Conservation (phyloP, 192 early-diverging fungal genomes). For the Entomortierella chlamydospora region DNA sequence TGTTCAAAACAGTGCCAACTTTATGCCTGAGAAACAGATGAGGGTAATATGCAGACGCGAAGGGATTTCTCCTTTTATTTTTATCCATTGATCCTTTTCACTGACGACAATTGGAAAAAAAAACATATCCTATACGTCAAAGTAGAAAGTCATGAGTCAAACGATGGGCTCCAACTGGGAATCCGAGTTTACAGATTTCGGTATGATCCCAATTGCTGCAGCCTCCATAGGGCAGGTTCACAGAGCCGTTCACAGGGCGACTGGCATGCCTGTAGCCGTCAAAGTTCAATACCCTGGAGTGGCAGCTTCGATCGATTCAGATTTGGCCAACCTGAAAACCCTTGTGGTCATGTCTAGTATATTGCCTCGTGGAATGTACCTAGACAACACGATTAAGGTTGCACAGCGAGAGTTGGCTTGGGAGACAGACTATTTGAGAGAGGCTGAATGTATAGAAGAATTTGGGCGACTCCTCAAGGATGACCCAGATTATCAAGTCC, state of each 20-base stretch:
- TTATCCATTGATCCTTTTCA: background rate
- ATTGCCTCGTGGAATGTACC: conserved; percentile 92
- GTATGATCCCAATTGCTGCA: conserved; percentile 90
- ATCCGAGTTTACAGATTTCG: conserved; percentile 73
- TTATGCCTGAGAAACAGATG: conserved; percentile 92
- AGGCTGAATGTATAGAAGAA: conserved; percentile 79
- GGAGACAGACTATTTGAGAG: conserved; percentile 94
- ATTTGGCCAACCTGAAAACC: conserved; percentile 85
- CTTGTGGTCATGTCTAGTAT: conserved; percentile 85
- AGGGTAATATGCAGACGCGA: conserved; percentile 61
- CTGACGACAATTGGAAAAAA: background rate
- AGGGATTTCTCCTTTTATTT: background rate
- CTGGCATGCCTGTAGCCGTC: conserved; percentile 76
- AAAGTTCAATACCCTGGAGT: conserved; percentile 99
- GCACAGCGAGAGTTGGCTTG: conserved; percentile 89
- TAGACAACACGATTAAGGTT: conserved; percentile 95
- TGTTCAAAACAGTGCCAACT: conserved; percentile 95
- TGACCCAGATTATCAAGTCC: conserved; percentile 77
- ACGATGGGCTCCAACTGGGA: conserved; percentile 84
- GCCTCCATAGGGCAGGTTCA: conserved; percentile 92
- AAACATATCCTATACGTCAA: background rate
- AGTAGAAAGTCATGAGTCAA: conserved; percentile 68
- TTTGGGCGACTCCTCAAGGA: conserved; percentile 74
- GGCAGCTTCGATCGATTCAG: conserved; percentile 86
- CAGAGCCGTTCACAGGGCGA: conserved; percentile 62